These are phyloP conservation scores for Gyrodon lividus DNA, from an alignment of 768 basidiomycete genomes.

Conservation along the genomic window DNA sequence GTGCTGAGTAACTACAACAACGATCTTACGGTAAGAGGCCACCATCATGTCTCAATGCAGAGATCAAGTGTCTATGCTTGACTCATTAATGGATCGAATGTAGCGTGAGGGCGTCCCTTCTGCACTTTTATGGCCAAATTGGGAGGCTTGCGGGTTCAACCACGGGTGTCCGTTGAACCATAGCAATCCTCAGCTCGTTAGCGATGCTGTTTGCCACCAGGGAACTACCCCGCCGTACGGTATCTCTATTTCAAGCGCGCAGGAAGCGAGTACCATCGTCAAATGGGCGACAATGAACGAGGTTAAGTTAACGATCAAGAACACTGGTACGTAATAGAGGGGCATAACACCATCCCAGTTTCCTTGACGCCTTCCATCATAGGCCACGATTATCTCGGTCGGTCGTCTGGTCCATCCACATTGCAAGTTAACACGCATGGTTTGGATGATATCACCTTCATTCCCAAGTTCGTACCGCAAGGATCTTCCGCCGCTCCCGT, in stretches of 20 bases:
- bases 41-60: too few species aligned
- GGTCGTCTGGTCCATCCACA: constrained; percentile 23
- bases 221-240: constrained; percentile 23
- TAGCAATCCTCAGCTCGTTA: constrained; percentile 15
- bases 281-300: constrained; percentile 20
- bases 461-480: constrained; percentile 17
- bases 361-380: neutral
- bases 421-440: constrained; percentile 24
- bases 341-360: neutral
- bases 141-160: constrained; percentile 19
- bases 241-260: constrained; percentile 14
- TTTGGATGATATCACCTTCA: constrained; percentile 12
- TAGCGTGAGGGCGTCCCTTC: constrained; percentile 20
- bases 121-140: constrained; percentile 24
- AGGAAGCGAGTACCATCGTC: constrained; percentile 20
- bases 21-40: constrained; percentile 9
- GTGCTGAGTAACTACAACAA: constrained; percentile 16
- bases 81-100: neutral
- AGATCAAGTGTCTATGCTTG: too few species aligned
- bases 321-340: constrained; percentile 14
- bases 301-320: constrained; percentile 22
- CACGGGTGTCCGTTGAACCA: constrained; percentile 21
- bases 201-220: constrained; percentile 12
- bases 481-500: constrained; percentile 16
- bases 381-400: constrained; percentile 24